phyloP scores from a whole-genome alignment of 805 yeast species.

The Schizosaccharomyces osmophilus region DNA sequence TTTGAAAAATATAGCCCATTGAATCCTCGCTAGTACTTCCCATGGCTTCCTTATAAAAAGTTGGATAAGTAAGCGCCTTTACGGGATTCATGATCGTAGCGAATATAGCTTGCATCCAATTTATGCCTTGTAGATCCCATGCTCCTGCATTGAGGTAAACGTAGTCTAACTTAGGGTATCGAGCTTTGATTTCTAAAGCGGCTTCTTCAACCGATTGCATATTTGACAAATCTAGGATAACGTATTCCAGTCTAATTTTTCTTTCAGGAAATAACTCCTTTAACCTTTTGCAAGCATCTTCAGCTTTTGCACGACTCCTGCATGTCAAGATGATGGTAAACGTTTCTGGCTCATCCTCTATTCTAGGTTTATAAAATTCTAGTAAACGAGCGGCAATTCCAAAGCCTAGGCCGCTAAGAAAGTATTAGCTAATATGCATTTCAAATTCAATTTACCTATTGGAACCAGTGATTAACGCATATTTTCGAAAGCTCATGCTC shows the following conservation, averaged over 20 bases:
- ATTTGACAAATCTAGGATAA: slow-evolving; percentile 68
- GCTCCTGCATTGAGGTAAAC: slow-evolving; percentile 76
- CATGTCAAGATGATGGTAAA: slow-evolving; percentile 73
- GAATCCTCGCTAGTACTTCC: slow-evolving; percentile 61
- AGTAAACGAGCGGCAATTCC: slow-evolving; percentile 64
- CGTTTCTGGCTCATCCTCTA: slow-evolving; percentile 26
- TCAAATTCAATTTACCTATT: not conserved
- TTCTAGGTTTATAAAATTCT: slow-evolving; percentile 14
- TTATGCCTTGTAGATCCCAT: slow-evolving; percentile 64
- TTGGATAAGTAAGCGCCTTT: slow-evolving; percentile 54
- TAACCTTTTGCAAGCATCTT: slow-evolving; percentile 41
- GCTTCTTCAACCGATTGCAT: slow-evolving; percentile 70
- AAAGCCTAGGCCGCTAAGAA: slow-evolving; percentile 45
- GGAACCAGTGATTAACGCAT: slow-evolving; percentile 1
- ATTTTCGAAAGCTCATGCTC: not conserved
- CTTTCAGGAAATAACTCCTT: slow-evolving; percentile 8
- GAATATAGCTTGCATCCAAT: slow-evolving; percentile 59
- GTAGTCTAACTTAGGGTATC: slow-evolving; percentile 47
- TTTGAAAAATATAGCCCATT: slow-evolving; percentile 73
- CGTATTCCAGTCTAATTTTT: slow-evolving; percentile 48
- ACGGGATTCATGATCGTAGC: slow-evolving; percentile 39
- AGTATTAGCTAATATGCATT: not conserved
- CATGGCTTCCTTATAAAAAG: slow-evolving; percentile 55
- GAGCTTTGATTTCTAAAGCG: slow-evolving; percentile 37
- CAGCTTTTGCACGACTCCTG: slow-evolving; percentile 64